Percentiles rank a stretch among this genome's conserved stretches.
Evolutionary conservation across 305 asterid genomes (phyloP).

Genomic region (Fraxinus nigra): DNA sequence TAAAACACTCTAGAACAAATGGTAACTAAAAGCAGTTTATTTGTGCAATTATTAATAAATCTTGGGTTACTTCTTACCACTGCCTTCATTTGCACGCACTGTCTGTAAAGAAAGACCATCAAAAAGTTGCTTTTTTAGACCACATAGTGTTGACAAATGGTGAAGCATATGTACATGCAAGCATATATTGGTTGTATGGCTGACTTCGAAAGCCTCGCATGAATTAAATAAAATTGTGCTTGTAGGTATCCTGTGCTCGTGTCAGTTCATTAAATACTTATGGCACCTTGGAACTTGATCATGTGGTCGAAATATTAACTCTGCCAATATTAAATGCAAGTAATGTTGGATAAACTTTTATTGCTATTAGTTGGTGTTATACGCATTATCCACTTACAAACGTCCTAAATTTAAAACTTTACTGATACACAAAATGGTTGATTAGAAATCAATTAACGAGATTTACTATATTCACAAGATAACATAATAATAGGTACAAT

Average conservation of each 20-base stretch:
- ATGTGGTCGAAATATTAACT: not conserved
- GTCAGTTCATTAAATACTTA: not conserved
- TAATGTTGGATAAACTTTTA: not conserved
- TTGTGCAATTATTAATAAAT: not conserved
- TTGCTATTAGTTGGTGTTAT: not conserved
- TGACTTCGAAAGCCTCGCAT: not conserved
- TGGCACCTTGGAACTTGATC: not conserved
- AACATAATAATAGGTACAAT: not conserved
- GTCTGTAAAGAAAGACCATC: not conserved
- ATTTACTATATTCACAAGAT: not conserved
- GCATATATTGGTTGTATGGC: not conserved
- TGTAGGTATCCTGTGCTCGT: not conserved
- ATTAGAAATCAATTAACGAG: not conserved
- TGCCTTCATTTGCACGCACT: slow-evolving; percentile 8
- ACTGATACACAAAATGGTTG: not conserved
- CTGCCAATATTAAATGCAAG: not conserved
- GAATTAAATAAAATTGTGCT: not conserved
- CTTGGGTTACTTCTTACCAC: not conserved
- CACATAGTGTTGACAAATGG: not conserved
- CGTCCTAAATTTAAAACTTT: not conserved
- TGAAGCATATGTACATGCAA: not conserved
- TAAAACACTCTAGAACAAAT: not conserved
- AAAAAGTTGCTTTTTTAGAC: not conserved
- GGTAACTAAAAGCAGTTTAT: not conserved
- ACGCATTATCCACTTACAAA: not conserved